phyloP scores from a whole-genome alignment of 2,329 filamentous ascomycete genomes.

The Sporothrix pseudoabietina region DNA sequence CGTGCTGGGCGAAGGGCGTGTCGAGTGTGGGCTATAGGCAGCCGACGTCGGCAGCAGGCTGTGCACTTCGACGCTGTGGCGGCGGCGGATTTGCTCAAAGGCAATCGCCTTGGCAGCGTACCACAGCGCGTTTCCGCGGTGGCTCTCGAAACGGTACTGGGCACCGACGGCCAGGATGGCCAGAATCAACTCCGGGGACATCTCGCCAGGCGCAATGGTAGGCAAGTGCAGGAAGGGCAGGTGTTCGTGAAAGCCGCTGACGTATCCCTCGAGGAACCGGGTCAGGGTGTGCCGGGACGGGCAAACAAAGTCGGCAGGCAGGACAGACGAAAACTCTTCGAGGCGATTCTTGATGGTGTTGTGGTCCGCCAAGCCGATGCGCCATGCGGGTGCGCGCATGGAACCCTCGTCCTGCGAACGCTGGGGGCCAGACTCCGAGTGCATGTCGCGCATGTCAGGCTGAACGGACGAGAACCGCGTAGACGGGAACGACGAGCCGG shows the following conservation, averaged over 20 bases:
- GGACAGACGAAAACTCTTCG: conserved; percentile 61
- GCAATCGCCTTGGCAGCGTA: conserved; percentile 62
- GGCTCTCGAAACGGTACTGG: conserved; percentile 65
- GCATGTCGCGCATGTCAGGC: conserved; percentile 53
- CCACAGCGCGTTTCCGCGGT: conserved; percentile 62
- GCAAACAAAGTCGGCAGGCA: conserved; percentile 65
- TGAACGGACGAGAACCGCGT: conserved; percentile 57
- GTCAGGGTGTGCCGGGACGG: conserved; percentile 70
- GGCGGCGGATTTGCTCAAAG: conserved; percentile 59
- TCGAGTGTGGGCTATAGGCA: conserved; percentile 63
- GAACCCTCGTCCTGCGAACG: conserved; percentile 46
- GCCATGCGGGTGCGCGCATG: conserved; percentile 46
- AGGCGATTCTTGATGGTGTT: conserved; percentile 60
- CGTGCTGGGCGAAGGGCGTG: conserved; percentile 59
- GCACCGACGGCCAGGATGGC: conserved; percentile 69
- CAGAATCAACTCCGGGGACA: conserved; percentile 68
- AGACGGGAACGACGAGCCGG: conserved; percentile 55
- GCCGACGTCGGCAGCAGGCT: conserved; percentile 59
- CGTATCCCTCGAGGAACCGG: conserved; percentile 69
- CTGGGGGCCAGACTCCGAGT: conserved; percentile 41
- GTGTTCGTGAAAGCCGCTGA: conserved; percentile 64
- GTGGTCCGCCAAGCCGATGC: conserved; percentile 58
- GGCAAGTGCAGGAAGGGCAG: conserved; percentile 68
- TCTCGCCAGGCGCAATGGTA: conserved; percentile 63
- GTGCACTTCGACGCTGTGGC: conserved; percentile 60